phyloP scores from a whole-genome alignment of 352 stramenopile genomes.

The Phytophthora hibernalis region DNA sequence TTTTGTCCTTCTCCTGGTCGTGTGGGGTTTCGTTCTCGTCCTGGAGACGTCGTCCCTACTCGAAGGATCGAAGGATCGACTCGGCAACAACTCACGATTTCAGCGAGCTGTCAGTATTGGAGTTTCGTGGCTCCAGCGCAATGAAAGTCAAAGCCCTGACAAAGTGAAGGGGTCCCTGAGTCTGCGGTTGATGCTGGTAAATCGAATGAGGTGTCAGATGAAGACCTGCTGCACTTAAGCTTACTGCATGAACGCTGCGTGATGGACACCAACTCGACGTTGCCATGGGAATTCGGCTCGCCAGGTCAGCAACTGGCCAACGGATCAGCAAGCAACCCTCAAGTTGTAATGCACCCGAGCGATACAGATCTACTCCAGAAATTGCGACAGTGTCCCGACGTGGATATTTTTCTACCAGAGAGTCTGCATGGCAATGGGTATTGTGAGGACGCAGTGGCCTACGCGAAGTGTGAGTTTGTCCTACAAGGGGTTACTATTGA shows the following conservation, averaged over 20 bases:
- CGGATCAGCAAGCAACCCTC: conserved; percentile 22
- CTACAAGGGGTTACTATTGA: background rate
- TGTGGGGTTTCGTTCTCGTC: conserved; percentile 24
- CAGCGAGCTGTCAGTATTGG: conserved; percentile 11
- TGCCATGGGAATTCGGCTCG: conserved; percentile 43
- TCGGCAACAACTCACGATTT: conserved; percentile 14
- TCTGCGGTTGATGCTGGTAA: conserved; percentile 16
- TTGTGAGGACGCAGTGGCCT: conserved; percentile 58
- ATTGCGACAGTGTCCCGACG: conserved; percentile 45
- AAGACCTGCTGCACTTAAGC: conserved; percentile 43
- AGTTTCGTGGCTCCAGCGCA: conserved; percentile 12
- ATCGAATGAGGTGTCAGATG: conserved; percentile 22
- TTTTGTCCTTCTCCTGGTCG: conserved; percentile 26
- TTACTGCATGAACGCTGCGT: conserved; percentile 43
- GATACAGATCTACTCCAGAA: conserved; percentile 38
- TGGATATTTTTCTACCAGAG: conserved; percentile 56
- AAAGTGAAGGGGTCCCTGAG: background rate
- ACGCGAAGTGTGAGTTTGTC: conserved; percentile 47
- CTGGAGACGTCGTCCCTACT: conserved; percentile 27
- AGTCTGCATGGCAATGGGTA: conserved; percentile 56
- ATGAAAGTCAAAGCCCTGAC: background rate
- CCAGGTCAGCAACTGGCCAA: conserved; percentile 35
- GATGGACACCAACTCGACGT: conserved; percentile 15
- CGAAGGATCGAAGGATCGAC: conserved; percentile 6
- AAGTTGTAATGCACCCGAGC: conserved; percentile 27